These are phyloP conservation scores for Lachancea mirantina DNA, from an alignment of 805 yeast genomes.

Conservation along the genomic window DNA sequence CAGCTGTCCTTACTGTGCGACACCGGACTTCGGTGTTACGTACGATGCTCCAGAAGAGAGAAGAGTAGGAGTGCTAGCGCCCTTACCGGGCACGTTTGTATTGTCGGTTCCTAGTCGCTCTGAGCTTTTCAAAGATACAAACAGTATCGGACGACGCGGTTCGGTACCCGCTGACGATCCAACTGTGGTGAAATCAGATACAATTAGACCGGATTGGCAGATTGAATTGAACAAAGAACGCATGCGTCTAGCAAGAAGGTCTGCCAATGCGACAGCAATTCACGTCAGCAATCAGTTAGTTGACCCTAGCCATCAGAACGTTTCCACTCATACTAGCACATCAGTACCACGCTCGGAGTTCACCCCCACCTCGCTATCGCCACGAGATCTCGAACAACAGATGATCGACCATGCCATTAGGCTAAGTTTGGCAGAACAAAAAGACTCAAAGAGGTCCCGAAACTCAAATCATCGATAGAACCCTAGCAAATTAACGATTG, in stretches of 20 bases:
- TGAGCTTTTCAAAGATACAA: too few relatives aligned
- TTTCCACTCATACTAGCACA: background rate
- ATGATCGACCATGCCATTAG: constrained; percentile 83
- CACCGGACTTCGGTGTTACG: constrained; percentile 74
- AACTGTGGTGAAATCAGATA: constrained; percentile 70
- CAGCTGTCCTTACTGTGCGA: constrained; percentile 89
- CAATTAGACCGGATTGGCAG: constrained; percentile 92
- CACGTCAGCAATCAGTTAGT: constrained; percentile 78
- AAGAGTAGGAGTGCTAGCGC: constrained; percentile 51
- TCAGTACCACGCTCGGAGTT: constrained; percentile 1
- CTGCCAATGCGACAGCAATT: constrained; percentile 91
- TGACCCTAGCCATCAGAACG: constrained; percentile 21
- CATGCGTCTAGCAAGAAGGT: constrained; percentile 68
- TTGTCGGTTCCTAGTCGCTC: too few relatives aligned
- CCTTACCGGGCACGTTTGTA: constrained; percentile 40
- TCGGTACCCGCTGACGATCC: constrained; percentile 63
- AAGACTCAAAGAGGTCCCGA: constrained; percentile 1
- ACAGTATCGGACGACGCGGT: constrained; percentile 33
- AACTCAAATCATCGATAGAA: too few relatives aligned
- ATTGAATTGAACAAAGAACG: constrained; percentile 63
- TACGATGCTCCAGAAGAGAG: constrained; percentile 57
- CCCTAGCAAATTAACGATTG: too few relatives aligned
- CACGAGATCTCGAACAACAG: constrained; percentile 51
- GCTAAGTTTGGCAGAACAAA: constrained; percentile 53
- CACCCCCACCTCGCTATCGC: constrained; percentile 1